These are phyloP conservation scores for Mrakia frigida DNA, from an alignment of 768 basidiomycete species.

Conservation along the genomic window DNA sequence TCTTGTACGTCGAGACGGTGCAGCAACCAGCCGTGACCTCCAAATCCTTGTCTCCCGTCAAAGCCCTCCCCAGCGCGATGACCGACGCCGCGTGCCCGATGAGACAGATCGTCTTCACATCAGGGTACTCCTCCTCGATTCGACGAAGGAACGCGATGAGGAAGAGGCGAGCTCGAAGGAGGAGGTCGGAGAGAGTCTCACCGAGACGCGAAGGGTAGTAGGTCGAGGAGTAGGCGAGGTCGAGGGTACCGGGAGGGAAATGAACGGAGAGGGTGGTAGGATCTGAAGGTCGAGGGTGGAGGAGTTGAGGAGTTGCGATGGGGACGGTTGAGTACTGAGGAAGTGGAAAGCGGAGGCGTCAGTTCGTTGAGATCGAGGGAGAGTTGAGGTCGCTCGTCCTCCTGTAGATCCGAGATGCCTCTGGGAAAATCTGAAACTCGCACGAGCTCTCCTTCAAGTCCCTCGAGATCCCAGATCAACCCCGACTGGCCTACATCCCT, in stretches of 20 bases:
- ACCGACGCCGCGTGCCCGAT: constrained; percentile 43
- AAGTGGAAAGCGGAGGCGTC: neutral
- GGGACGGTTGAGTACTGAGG: constrained; percentile 42
- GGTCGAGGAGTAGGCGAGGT: constrained; percentile 38
- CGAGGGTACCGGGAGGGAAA: constrained; percentile 38
- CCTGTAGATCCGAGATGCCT: neutral
- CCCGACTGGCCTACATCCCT: too few species aligned
- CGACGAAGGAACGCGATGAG: constrained; percentile 24
- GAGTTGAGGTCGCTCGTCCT: neutral
- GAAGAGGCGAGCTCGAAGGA: constrained; percentile 17
- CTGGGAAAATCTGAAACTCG: too few species aligned
- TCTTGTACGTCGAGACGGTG: constrained; percentile 39
- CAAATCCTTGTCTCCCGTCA: constrained; percentile 41
- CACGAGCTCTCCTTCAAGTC: too few species aligned
- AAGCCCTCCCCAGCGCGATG: constrained; percentile 43
- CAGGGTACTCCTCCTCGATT: constrained; percentile 38
- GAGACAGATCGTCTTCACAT: constrained; percentile 40
- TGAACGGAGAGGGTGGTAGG: constrained; percentile 33
- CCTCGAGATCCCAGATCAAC: too few species aligned
- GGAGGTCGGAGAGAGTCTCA: constrained; percentile 37
- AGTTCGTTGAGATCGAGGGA: neutral
- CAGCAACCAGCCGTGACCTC: constrained; percentile 42
- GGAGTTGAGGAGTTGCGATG: constrained; percentile 25
- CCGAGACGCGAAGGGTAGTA: constrained; percentile 41
- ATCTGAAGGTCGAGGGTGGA: constrained; percentile 42